Conservation (phyloP, 805 yeast genomes). For the Candida ovalis region DNA sequence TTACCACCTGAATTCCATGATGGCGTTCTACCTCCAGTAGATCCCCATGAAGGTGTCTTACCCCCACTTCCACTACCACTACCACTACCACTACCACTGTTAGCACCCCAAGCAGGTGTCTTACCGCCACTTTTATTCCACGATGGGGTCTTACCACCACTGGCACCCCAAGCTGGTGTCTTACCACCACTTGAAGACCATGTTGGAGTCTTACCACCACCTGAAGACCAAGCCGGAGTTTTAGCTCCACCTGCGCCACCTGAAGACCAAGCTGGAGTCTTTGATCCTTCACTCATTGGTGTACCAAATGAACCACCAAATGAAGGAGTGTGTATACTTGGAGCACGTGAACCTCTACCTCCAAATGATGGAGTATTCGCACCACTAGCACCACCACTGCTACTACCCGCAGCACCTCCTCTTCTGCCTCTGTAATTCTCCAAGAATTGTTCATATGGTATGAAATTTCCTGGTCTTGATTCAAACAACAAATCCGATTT, state of each 20-base stretch:
- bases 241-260: constrained; percentile 31
- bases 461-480: constrained; percentile 59
- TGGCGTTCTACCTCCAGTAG: constrained; percentile 28
- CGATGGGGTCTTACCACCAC: constrained; percentile 34
- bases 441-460: constrained; percentile 76
- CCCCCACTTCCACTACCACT: constrained; percentile 39
- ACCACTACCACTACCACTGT: constrained; percentile 38
- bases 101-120: constrained; percentile 30
- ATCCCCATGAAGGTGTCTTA: constrained; percentile 51
- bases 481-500: constrained; percentile 75
- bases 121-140: constrained; percentile 21
- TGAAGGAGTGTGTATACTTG: constrained; percentile 34
- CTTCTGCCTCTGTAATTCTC: constrained; percentile 35
- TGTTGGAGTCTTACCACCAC: not conserved
- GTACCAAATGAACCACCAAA: constrained; percentile 28
- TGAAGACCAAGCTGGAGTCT: constrained; percentile 4
- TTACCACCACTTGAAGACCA: constrained; percentile 24
- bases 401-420: constrained; percentile 12
- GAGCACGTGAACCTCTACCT: not conserved
- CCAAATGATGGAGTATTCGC: constrained; percentile 8
- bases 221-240: constrained; percentile 44
- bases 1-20: constrained; percentile 41
- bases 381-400: constrained; percentile 7
- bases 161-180: constrained; percentile 45
- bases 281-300: constrained; percentile 30